These are phyloP conservation scores for Penicillium waksmanii DNA, from an alignment of 495 filamentous ascomycete species.

Conservation along the genomic window DNA sequence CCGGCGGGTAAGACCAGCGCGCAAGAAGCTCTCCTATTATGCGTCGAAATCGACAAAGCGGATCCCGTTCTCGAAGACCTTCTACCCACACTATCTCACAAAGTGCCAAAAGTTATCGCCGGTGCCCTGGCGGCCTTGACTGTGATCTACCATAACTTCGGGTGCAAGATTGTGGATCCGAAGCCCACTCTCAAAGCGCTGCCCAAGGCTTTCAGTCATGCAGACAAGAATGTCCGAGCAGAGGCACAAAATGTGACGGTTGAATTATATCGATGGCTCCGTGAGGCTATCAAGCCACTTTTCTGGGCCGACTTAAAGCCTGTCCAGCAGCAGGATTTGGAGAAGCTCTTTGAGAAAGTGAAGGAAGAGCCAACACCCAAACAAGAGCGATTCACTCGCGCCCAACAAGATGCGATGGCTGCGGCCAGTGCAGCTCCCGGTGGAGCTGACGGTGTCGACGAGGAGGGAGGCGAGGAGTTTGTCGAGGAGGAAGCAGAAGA, in stretches of 20 bases:
- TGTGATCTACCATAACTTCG: constrained; percentile 86
- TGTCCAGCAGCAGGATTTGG: constrained; percentile 91
- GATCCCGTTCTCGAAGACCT: constrained; percentile 90
- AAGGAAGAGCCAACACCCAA: constrained; percentile 87
- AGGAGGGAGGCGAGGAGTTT: constrained; percentile 61
- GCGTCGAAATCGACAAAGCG: constrained; percentile 86
- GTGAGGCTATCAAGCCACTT: constrained; percentile 96
- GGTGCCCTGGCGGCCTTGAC: constrained; percentile 80
- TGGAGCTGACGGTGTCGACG: constrained; percentile 49
- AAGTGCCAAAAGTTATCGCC: constrained; percentile 92
- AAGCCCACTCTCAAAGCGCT: constrained; percentile 91
- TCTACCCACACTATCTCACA: constrained; percentile 81
- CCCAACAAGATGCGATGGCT: constrained; percentile 83
- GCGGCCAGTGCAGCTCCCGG: constrained; percentile 62
- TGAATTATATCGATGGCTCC: constrained; percentile 95
- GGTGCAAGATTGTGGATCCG: constrained; percentile 94
- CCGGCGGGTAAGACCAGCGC: constrained; percentile 86
- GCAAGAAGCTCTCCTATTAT: constrained; percentile 83
- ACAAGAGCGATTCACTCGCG: constrained; percentile 85
- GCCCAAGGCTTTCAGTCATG: constrained; percentile 91
- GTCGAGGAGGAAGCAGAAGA: constrained; percentile 73
- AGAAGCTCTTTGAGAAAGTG: constrained; percentile 90
- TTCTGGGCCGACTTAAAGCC: constrained; percentile 97
- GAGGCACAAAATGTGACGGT: constrained; percentile 91
- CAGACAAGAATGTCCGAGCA: constrained; percentile 97